A percentile compares a stretch with the other conserved stretches of the same genome.
phyloP scores from a whole-genome alignment of 1,139 yeast genomes.

The Nadsonia starkeyi-henricii region DNA sequence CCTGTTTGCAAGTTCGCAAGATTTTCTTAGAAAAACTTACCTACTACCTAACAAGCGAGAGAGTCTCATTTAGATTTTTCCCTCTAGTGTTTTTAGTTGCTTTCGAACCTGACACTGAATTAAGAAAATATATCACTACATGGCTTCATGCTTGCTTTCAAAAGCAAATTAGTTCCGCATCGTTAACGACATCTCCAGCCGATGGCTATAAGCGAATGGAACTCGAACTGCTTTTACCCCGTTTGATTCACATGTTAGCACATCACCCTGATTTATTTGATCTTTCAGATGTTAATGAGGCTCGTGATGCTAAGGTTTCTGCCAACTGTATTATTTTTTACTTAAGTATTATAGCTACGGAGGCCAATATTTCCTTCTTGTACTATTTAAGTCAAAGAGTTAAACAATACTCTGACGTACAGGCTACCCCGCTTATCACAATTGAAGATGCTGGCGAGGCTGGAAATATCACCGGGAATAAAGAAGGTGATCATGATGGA shows the following conservation, averaged over 20 bases:
- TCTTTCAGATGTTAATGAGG: conserved; percentile 2
- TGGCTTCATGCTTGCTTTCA: conserved; percentile 58
- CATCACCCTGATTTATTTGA: conserved; percentile 39
- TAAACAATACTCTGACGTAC: conserved; percentile 57
- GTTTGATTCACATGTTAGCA: conserved; percentile 56
- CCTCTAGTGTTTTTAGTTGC: conserved; percentile 62
- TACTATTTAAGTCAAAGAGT: conserved; percentile 68
- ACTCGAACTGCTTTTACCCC: conserved; percentile 52
- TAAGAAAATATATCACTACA: conserved; percentile 41
- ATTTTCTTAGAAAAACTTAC: conserved; percentile 40
- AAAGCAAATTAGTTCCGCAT: conserved; percentile 21
- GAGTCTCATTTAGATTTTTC: conserved; percentile 50
- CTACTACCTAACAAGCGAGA: conserved; percentile 35
- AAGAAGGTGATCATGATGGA: not conserved
- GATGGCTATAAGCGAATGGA: conserved; percentile 18
- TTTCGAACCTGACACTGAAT: conserved; percentile 46
- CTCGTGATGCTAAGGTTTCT: conserved; percentile 9
- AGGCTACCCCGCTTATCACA: not conserved
- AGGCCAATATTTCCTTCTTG: conserved; percentile 56
- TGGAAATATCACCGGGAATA: not conserved
- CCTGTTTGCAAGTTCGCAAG: conserved; percentile 41
- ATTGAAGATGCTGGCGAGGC: not conserved
- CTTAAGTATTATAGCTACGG: conserved; percentile 44
- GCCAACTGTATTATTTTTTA: conserved; percentile 42
- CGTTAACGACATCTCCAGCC: conserved; percentile 7